Base-by-base conservation (phyloP, 176 grass and related monocot genomes). In the Musa schizocarpa region DNA sequence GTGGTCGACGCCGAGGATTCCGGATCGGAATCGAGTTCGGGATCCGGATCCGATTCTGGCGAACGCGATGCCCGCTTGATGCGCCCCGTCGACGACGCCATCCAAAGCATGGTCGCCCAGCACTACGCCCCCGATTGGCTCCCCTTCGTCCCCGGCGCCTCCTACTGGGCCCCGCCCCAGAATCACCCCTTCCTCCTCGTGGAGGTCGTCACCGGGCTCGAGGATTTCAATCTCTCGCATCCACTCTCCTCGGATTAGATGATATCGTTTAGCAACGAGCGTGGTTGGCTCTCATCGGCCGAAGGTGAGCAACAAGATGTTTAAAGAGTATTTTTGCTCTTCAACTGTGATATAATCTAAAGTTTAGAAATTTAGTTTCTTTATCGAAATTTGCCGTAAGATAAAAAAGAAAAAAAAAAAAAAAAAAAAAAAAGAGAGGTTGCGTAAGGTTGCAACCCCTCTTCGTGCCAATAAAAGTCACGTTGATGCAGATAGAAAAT, bases 71-170 rank as follows among this genome's bases (percentile, higher is more conserved):
- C 78, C n/a, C 59, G 78, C 65, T 82, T 84, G 61, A 85, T 85
- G 79, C 69, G 77, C 68, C 80, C 34, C 34, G 53, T 99, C 8
- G 81, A 94, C 72, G 88, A 94, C 48, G 90, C 88, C 23, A 87
- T 94, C 25, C 88, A 77, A 20, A 79, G 82, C 67, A 82, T 92
- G 23, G 59, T 99, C 2, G 86, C 94, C 63, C 88, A 80, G 4
- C 84, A 84, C 53, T 84, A 82, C 19, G 90, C 90, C 20, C 95
- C 88, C 20, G 90, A 94, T 13, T 98, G 95, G 95, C 84, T 98
- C 22, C 95, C 90, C 68, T 98, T 98, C 69, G 86, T 91, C 54
- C 90, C 95, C 14, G 95, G 95, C n/a, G 83, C 78, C 0, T 98
- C 95, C 9, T 94, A 94, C 81, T 99, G 88, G 90, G 82, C 94